These are phyloP conservation scores for Plectosphaerella cucumerina DNA, from an alignment of 2,329 filamentous ascomycete species.

Conservation along the genomic window DNA sequence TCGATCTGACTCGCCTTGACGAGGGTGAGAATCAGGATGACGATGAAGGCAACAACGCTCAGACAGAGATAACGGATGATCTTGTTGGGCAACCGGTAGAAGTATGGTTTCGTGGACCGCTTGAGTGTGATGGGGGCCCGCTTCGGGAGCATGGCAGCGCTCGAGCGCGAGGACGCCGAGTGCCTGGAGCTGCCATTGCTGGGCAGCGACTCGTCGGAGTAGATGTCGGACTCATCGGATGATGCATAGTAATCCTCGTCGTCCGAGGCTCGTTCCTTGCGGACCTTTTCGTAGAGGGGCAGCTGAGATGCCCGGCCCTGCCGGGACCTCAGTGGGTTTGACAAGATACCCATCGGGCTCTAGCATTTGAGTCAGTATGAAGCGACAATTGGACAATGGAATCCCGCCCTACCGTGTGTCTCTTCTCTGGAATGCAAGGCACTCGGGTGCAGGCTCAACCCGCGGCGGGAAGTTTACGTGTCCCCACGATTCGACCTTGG, in stretches of 20 bases:
- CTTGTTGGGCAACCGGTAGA: constrained; percentile 65
- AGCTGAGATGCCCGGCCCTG: constrained; percentile 36
- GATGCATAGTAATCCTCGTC: constrained; percentile 43
- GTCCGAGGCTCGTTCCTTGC: constrained; percentile 49
- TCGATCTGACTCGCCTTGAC: constrained; percentile 70
- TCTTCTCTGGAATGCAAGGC: background rate
- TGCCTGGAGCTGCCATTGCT: constrained; percentile 52
- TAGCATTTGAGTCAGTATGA: background rate
- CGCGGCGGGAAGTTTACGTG: constrained; percentile 1
- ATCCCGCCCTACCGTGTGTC: background rate
- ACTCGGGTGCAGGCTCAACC: background rate
- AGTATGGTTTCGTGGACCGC: constrained; percentile 26
- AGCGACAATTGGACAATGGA: background rate
- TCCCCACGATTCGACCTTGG: no score
- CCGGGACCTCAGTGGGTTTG: constrained; percentile 43
- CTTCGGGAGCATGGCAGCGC: constrained; percentile 40
- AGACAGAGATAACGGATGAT: constrained; percentile 77
- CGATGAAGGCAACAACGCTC: constrained; percentile 61
- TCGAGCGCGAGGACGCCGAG: constrained; percentile 38
- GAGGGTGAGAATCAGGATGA: constrained; percentile 74
- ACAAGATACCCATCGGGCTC: constrained; percentile 43
- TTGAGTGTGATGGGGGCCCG: constrained; percentile 25
- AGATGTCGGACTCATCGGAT: constrained; percentile 37
- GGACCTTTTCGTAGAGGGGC: constrained; percentile 46
- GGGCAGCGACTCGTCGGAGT: constrained; percentile 37